A percentile compares a stretch with the other conserved stretches of the same genome.
Conservation (phyloP, 371 early-diverging fungal species). For the Parasitella parasitica region DNA sequence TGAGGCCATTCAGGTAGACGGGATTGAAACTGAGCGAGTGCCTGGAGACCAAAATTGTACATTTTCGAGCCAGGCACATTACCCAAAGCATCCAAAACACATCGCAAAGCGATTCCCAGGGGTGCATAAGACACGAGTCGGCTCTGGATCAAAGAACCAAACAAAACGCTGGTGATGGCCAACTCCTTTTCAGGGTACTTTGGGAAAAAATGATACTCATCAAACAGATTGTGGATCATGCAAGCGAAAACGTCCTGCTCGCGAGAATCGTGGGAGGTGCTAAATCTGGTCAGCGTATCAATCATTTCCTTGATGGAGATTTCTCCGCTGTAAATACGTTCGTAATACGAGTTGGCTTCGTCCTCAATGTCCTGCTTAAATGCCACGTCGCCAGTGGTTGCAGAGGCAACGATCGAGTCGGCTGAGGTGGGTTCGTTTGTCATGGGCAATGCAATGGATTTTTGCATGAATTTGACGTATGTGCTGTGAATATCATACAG, state of each 20-base stretch:
- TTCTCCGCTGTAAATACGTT: conserved; percentile 77
- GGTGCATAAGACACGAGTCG: conserved; percentile 75
- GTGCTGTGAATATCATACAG: conserved; percentile 20
- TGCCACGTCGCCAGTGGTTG: conserved; percentile 23
- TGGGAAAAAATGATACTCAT: conserved; percentile 92
- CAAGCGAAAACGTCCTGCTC: conserved; percentile 80
- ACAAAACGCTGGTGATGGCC: conserved; percentile 82
- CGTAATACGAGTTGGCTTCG: conserved; percentile 76
- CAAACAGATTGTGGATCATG: conserved; percentile 87
- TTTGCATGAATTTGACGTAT: conserved; percentile 10
- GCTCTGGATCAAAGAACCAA: conserved; percentile 87
- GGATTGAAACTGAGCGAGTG: conserved; percentile 79
- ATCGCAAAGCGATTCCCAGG: conserved; percentile 80
- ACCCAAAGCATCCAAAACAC: conserved; percentile 82
- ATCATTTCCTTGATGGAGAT: conserved; percentile 73
- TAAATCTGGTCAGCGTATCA: conserved; percentile 69
- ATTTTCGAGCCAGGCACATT: conserved; percentile 79
- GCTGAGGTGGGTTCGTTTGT: neutral
- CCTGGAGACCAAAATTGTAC: conserved; percentile 89
- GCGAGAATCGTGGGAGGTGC: conserved; percentile 63
- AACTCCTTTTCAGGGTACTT: conserved; percentile 94
- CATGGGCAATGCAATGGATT: neutral
- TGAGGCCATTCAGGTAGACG: conserved; percentile 90
- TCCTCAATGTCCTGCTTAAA: conserved; percentile 61
- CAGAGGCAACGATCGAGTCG: neutral